Percentiles rank a stretch among this genome's conserved stretches.
Conservation (phyloP, 108 stramenopile species). For the Pseudonitzschia pungens region DNA sequence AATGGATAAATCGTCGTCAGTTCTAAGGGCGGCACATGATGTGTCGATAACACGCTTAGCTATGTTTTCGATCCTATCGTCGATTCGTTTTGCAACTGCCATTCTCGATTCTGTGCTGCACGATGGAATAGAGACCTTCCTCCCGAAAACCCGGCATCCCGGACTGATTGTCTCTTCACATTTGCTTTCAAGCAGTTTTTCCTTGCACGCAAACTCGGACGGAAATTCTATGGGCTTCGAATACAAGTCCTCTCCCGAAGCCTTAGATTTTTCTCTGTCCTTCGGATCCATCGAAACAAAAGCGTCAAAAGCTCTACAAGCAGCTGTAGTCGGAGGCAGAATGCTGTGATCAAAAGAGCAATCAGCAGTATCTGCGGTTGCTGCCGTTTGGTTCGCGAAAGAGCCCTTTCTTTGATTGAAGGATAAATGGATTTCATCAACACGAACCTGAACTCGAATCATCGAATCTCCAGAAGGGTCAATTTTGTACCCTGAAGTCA, state of each 20-base stretch:
- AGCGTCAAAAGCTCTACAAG: neutral
- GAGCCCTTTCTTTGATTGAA: neutral
- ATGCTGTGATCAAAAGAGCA: neutral
- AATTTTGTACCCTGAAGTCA: slow-evolving; percentile 22
- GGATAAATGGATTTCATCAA: neutral
- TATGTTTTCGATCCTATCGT: neutral
- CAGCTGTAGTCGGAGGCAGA: neutral
- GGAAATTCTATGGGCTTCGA: neutral
- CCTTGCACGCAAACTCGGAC: neutral
- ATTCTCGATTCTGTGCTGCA: neutral
- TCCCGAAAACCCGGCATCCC: neutral
- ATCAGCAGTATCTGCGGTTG: neutral
- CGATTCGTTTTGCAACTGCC: neutral
- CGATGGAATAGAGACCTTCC: neutral
- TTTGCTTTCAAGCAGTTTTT: neutral
- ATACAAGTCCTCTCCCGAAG: neutral
- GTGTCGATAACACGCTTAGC: neutral
- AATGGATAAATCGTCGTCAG: neutral
- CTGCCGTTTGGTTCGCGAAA: slow-evolving; percentile 2
- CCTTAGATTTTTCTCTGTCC: neutral
- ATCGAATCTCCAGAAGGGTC: slow-evolving; percentile 30
- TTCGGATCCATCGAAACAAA: neutral
- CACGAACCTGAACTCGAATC: slow-evolving; percentile 14
- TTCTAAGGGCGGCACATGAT: neutral
- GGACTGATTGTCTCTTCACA: neutral